Base-by-base conservation (phyloP, 805 yeast species). In the Ascoidea rubescens region DNA sequence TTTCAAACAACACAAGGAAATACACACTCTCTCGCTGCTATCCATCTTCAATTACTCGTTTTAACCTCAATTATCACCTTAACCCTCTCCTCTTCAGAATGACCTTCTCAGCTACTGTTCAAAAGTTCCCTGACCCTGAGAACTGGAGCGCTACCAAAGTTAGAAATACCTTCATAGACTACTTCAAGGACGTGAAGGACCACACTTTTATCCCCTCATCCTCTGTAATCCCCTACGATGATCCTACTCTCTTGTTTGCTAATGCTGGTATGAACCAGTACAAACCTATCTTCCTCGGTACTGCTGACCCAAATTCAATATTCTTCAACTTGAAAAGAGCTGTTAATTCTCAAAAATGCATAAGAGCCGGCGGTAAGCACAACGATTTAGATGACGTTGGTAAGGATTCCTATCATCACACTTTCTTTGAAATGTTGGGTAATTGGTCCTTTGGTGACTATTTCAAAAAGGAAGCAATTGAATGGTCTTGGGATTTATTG, bases 401-500 rank as follows among this genome's bases (percentile, higher is more conserved):
- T 57, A 82, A 85, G 64, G 99, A 93, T 70, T 87, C 96, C 51
- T 93, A 93, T 66, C 99, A 93, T 68, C 99, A 93, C 69, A 93
- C 99, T 16, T 95, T 95, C 65, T 93, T 93, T 61, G 99, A 93
- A 72, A 93, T 93, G 99, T 78, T 93, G 70, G 99, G 99, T 63
- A 93, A 93, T 75, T 93, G 99, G 99, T 93, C 99, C 5, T 93
- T 93, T 69, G 99, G 99, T 62, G 99, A 93, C 70, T 93, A 93
- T 67, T 93, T 93, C 80, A 93, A 93, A 69, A 79, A 84, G 62
- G 99, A 89, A 64, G 98, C 98, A 51, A 84, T 90, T 62, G 70
- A 71, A 6, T 87, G 77, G 71, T 82, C 96, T 7, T 93, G 98
- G 98, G 95, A 89, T 54, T 74, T 93, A 56, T 77, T 93, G 64